phyloP scores from a whole-genome alignment of 441 rosid genomes.

The Euphorbia celastroides region DNA sequence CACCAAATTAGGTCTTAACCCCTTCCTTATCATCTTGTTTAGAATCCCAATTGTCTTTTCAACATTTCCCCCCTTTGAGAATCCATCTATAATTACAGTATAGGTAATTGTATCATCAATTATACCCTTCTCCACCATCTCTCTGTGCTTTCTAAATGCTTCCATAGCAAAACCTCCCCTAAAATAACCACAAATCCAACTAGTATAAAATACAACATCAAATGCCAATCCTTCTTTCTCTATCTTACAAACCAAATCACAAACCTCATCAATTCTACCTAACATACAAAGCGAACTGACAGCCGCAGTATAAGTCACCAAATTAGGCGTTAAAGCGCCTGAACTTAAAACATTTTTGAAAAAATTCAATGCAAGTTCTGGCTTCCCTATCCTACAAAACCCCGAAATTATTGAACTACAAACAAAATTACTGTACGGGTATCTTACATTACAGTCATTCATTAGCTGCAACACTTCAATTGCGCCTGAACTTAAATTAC shows the following conservation, averaged over 20 bases:
- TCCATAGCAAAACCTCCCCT: constrained; percentile 39
- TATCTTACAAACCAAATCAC: constrained; percentile 37
- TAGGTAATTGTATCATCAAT: constrained; percentile 44
- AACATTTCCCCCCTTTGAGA: constrained; percentile 39
- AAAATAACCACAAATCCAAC: constrained; percentile 57
- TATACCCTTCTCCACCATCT: constrained; percentile 50
- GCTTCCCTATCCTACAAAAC: constrained; percentile 60
- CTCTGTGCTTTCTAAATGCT: constrained; percentile 39
- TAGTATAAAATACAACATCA: constrained; percentile 58
- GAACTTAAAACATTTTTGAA: constrained; percentile 40
- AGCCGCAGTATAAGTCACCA: constrained; percentile 55
- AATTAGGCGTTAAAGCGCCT: constrained; percentile 52
- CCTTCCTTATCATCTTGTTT: constrained; percentile 51
- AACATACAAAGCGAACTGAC: constrained; percentile 51
- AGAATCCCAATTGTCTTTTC: constrained; percentile 50
- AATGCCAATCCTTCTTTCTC: constrained; percentile 49
- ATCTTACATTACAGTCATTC: constrained; percentile 37
- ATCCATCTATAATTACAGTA: constrained; percentile 51
- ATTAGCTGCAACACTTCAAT: constrained; percentile 61
- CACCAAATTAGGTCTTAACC: constrained; percentile 50
- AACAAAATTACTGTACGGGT: constrained; percentile 63
- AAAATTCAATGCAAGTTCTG: constrained; percentile 56
- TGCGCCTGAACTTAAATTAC: constrained; percentile 38
- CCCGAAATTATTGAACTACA: constrained; percentile 63
- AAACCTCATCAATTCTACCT: constrained; percentile 51